Base-by-base conservation (phyloP, 1,139 yeast species). In the Lodderomyces orthopsilosis region DNA sequence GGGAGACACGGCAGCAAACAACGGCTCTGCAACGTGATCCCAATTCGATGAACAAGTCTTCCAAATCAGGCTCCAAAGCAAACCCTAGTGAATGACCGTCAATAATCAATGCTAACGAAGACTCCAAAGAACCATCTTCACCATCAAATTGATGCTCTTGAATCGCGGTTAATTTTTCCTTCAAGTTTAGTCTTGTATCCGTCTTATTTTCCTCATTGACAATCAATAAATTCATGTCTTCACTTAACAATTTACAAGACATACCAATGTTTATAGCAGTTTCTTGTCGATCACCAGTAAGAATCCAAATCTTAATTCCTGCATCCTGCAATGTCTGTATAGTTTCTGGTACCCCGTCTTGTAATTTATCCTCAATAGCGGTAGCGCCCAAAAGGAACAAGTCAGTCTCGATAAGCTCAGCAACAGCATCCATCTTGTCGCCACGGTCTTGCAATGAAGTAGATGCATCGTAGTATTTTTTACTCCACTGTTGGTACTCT, bases 251-350 rank as follows among this genome's bases (percentile, higher is more conserved):
- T 57, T 88, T 89, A 70, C 98, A 94, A 53, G 96, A 87, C 97
- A 93, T 90, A 50, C 98, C 99, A 60, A 94, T 93, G 60, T 94
- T 94, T 50, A 94, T 87, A 1, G 98, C 99, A n/a, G 99, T 94
- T 64, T 94, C 99, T 62, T 93, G 98, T 59, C 96, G 79, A 61
- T 94, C 99, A 54, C 99, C 99, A 8, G 99, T 94, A 46, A 94
- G 73, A 26, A 94, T 97, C 99, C 98, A 94, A 18, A 94, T 79
- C 61, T 90, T 93, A 53, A 94, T 90, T 13, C 98, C 98, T 0
- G 99, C 99, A 46, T 86, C 88, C 62, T 93, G 98, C 46, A 94
- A 73, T 3, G 95, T 87, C 51, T 88, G 93, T 47, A 94, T 94
- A 1, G 98, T 90, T 53, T 94, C 98, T 1, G 98, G 98, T 12